Percentiles rank a stretch among this genome's conserved stretches.
These are phyloP conservation scores for Tulasnella sp. DNA, from an alignment of 768 basidiomycete genomes.

Conservation along the genomic window DNA sequence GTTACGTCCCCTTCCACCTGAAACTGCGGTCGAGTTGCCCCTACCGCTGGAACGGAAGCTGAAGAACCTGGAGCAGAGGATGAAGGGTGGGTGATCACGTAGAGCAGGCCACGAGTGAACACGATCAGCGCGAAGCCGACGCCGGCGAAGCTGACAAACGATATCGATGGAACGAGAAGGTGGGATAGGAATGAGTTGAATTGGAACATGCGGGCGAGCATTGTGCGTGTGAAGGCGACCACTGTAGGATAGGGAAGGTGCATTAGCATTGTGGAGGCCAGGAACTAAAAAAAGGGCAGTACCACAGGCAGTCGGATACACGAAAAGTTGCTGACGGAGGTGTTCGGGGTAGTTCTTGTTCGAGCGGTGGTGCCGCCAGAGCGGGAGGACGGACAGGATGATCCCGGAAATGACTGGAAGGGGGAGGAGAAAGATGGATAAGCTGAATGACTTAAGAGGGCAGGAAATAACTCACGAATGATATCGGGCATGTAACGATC, in stretches of 20 bases:
- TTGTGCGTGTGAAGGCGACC: conserved; percentile 47
- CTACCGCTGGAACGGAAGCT: neutral
- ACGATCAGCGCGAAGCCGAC: conserved; percentile 53
- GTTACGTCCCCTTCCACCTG: neutral
- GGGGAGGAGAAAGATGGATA: no score
- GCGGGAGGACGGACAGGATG: no score
- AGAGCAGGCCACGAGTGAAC: conserved; percentile 51
- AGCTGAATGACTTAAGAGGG: neutral
- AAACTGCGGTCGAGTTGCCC: neutral
- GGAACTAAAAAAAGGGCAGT: neutral
- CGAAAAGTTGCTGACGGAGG: no score
- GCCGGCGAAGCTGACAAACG: conserved; percentile 47
- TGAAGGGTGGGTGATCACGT: conserved; percentile 47
- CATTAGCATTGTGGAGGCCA: conserved; percentile 36
- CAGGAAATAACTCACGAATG: conserved; percentile 37
- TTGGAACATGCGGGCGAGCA: conserved; percentile 47
- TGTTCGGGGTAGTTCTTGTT: no score
- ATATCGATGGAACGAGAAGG: no score
- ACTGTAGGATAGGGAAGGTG: neutral
- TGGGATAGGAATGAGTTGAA: conserved; percentile 45
- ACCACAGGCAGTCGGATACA: no score
- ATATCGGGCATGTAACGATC: conserved; percentile 62
- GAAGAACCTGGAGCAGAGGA: conserved; percentile 39
- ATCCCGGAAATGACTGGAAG: no score
- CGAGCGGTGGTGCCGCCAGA: no score